Evolutionary conservation across 495 filamentous ascomycete genomes (phyloP), one percentile per base, ranked within the genome.

Genomic region (Neurospora sp.): DNA sequence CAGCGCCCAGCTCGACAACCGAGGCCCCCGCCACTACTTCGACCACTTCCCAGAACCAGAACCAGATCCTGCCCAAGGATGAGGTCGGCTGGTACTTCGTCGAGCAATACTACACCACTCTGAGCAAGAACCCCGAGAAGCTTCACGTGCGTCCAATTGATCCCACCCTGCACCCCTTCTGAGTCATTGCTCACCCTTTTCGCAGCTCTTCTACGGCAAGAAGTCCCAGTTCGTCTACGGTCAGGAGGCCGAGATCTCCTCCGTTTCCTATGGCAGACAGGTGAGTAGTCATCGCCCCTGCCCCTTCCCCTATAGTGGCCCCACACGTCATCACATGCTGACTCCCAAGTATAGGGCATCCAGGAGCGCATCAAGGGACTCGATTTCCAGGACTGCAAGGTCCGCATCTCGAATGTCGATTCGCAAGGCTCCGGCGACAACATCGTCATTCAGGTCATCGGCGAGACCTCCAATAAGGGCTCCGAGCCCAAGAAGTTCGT

Each of bases 11-110:
- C 40, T 70, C 79, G 42, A 76, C 76, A 39, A 59, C 74, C 66
- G 72, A 77, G 31, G 38, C 79, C 42, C 46, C 78, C n/a, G 66
- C 75, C 41, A 75, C 62, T 39, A 69, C 75, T 37, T 48, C 78
- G 3, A 72, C 71, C 62, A 70, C 75, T 35, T 44, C 78, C 3
- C 59, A 72, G 75, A 73, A 69, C 62, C 73, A 76, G 40, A 78
- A 41, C 71, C 78, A 73, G 76, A 79, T 80, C 40, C 82, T 85
- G 14, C 77, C 82, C 62, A 96, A 96, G 82, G 93, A 94, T 82
- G 93, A 98, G 83, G 92, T 99, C 71, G 96, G 94, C 77, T 99
- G 96, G 96, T 98, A 94, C 82, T 99, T 99, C 76, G 96, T 98
- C 41, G 96, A 99, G 87, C 94, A 97, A 80, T 98, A 97, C 86